Conservation (phyloP, 768 basidiomycete species). For the Suillus discolor region DNA sequence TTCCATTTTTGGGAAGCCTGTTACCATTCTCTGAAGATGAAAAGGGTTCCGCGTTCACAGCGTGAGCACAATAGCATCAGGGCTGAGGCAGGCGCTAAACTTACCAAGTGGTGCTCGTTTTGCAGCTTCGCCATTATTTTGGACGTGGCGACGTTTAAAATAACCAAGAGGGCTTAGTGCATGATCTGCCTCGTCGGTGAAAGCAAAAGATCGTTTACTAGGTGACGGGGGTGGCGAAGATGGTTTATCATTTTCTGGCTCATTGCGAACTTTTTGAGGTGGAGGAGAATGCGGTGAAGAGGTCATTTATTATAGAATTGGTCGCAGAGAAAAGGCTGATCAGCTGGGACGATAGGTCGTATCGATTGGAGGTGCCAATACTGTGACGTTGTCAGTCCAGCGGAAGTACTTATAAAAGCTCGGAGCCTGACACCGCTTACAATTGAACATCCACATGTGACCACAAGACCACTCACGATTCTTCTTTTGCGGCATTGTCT, state of each 20-base stretch:
- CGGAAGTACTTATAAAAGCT: too few relatives aligned
- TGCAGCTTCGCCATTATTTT: conserved; percentile 7
- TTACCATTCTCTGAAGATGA: conserved; percentile 27
- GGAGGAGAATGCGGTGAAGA: background rate
- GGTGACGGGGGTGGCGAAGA: conserved; percentile 18
- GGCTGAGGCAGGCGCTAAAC: conserved; percentile 13
- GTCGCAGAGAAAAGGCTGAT: background rate
- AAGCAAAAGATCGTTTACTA: conserved; percentile 22
- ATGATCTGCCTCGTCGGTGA: conserved; percentile 19
- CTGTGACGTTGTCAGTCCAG: too few relatives aligned
- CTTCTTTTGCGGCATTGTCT: too few relatives aligned
- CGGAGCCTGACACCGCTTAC: too few relatives aligned
- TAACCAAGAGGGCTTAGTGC: conserved; percentile 11
- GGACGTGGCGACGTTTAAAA: conserved; percentile 25
- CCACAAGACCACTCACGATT: too few relatives aligned
- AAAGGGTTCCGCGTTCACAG: conserved; percentile 27
- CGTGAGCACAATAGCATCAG: conserved; percentile 2
- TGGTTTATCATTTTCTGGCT: conserved; percentile 17
- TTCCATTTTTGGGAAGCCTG: conserved; percentile 10
- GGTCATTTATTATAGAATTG: background rate
- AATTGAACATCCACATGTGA: too few relatives aligned
- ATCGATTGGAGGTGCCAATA: background rate
- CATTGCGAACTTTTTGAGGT: background rate
- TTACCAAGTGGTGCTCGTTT: conserved; percentile 29
- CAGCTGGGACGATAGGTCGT: background rate